These are phyloP conservation scores for Hypoxylon sp. DNA, from an alignment of 2,329 filamentous ascomycete genomes.

Conservation along the genomic window DNA sequence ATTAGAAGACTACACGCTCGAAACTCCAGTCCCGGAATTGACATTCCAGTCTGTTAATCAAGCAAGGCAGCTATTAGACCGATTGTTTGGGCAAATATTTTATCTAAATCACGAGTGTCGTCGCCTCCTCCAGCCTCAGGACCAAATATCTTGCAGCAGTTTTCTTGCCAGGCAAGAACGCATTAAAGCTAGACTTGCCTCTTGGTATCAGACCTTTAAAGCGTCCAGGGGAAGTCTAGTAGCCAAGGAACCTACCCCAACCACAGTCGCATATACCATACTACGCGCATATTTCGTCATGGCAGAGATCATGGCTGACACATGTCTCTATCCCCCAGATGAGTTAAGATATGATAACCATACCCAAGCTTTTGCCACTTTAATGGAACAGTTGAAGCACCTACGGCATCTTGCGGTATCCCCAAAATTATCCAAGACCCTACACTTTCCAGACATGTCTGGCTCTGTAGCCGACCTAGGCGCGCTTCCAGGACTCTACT, in stretches of 20 bases:
- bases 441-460: slow-evolving; percentile 51
- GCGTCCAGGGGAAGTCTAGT: slow-evolving; percentile 40
- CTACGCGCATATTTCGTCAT: slow-evolving; percentile 60
- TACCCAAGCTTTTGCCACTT: slow-evolving; percentile 51
- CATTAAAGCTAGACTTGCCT: slow-evolving; percentile 35
- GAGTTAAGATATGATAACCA: slow-evolving; percentile 58
- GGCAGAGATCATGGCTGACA: slow-evolving; percentile 60
- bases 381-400: slow-evolving; percentile 51
- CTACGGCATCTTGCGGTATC: slow-evolving; percentile 11
- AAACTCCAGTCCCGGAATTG: slow-evolving; percentile 20
- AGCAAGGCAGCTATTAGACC: slow-evolving; percentile 46
- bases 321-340: slow-evolving; percentile 51
- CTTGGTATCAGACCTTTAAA: slow-evolving; percentile 49
- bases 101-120: slow-evolving; percentile 43
- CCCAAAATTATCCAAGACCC: background rate
- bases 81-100: slow-evolving; percentile 47
- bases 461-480: slow-evolving; percentile 60
- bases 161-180: slow-evolving; percentile 35
- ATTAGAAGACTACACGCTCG: slow-evolving; percentile 21
- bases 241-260: slow-evolving; percentile 37
- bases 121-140: background rate
- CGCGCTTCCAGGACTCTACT: slow-evolving; percentile 63
- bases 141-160: background rate
- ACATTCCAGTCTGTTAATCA: slow-evolving; percentile 47
- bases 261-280: slow-evolving; percentile 50